Conservation (phyloP, 805 yeast species). For the Millerozyma miso region DNA sequence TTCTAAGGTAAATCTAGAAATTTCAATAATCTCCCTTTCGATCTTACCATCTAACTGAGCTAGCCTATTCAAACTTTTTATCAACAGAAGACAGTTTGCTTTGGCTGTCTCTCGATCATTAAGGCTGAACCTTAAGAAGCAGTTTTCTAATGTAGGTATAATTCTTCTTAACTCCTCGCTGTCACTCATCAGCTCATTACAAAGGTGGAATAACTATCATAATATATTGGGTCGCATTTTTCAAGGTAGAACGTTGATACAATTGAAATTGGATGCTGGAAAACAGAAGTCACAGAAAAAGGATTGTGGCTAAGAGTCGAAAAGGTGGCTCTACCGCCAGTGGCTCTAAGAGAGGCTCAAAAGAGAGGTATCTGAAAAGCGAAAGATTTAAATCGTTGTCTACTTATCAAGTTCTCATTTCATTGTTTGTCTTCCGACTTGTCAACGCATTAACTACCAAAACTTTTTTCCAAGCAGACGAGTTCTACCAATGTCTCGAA, state of each 20-base stretch:
- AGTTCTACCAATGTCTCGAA: conserved; percentile 87
- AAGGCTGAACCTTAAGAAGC: conserved; percentile 12
- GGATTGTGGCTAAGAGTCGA: background rate
- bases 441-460: conserved; percentile 57
- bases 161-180: background rate
- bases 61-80: conserved; percentile 20
- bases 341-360: background rate
- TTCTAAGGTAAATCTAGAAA: conserved; percentile 18
- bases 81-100: conserved; percentile 16
- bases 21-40: conserved; percentile 5
- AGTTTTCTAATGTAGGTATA: conserved; percentile 10
- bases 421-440: conserved; percentile 41
- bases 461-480: conserved; percentile 96
- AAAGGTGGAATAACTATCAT: background rate
- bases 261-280: background rate
- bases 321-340: background rate
- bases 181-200: background rate
- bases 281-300: background rate
- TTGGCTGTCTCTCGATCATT: conserved; percentile 15
- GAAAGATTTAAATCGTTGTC: background rate
- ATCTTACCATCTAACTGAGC: background rate
- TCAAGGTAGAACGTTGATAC: background rate
- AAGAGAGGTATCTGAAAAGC: background rate
- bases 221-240: background rate
- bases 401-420: conserved; percentile 2